phyloP scores from a whole-genome alignment of 2,329 filamentous ascomycete species.

The Xylariaceae sp. region DNA sequence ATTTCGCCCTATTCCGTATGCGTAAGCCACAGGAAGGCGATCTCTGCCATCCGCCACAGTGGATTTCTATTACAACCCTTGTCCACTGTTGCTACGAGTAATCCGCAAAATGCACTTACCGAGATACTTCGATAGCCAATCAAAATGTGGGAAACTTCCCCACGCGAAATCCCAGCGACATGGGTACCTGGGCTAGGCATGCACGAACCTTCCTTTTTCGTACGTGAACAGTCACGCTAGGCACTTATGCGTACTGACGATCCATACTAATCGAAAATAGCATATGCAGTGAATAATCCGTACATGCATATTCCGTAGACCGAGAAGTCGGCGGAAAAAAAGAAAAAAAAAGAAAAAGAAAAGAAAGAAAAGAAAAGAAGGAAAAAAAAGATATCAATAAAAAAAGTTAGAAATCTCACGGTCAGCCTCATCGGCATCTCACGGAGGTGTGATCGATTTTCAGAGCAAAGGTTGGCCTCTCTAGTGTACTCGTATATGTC shows the following conservation, averaged over 20 bases:
- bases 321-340: too few relatives aligned
- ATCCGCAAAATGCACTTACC: too few relatives aligned
- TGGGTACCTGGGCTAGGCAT: too few relatives aligned
- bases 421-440: neutral
- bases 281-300: too few relatives aligned
- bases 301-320: too few relatives aligned
- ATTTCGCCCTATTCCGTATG: neutral
- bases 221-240: too few relatives aligned
- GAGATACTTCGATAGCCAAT: too few relatives aligned
- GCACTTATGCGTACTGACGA: too few relatives aligned
- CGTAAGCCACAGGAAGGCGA: neutral
- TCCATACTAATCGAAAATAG: too few relatives aligned
- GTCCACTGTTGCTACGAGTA: too few relatives aligned
- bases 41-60: neutral
- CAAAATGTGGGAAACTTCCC: neutral
- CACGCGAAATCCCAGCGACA: neutral
- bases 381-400: neutral
- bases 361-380: neutral
- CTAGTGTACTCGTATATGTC: neutral
- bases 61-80: too few relatives aligned
- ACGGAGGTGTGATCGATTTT: neutral
- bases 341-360: neutral
- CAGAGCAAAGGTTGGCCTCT: neutral
- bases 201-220: too few relatives aligned
- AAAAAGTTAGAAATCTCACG: neutral